These are phyloP conservation scores for Colletotrichum orbiculare DNA, from an alignment of 2,329 filamentous ascomycete genomes.

Conservation along the genomic window DNA sequence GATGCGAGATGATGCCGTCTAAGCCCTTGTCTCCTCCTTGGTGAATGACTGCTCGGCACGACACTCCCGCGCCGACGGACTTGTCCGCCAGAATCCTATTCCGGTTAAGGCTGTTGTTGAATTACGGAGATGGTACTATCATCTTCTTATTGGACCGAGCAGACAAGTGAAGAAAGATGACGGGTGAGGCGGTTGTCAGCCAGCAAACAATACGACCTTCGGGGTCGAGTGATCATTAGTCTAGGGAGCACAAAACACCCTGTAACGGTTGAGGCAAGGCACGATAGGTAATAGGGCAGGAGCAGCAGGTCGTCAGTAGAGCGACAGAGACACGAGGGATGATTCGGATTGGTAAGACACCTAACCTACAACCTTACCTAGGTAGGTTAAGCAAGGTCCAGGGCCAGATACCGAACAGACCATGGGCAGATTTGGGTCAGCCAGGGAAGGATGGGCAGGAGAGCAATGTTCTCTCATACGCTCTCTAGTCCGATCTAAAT, in stretches of 20 bases:
- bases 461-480: neutral
- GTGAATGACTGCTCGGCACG: constrained; percentile 18
- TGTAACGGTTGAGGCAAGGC: too few relatives aligned
- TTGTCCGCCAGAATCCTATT: neutral
- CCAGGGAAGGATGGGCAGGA: neutral
- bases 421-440: neutral
- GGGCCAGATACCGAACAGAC: too few relatives aligned
- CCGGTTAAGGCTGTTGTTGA: neutral
- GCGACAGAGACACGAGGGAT: neutral
- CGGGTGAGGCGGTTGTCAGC: neutral
- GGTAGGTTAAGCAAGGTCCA: too few relatives aligned
- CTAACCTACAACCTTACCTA: too few relatives aligned
- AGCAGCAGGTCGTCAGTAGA: neutral
- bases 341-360: neutral
- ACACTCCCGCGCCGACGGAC: neutral
- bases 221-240: too few relatives aligned
- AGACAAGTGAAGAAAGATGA: neutral
- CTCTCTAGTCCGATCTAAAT: neutral
- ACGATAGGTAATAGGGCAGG: neutral
- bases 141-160: neutral
- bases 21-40: constrained; percentile 30
- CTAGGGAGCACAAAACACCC: too few relatives aligned
- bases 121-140: too few relatives aligned
- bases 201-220: too few relatives aligned
- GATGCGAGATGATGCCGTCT: constrained; percentile 29